Percentiles rank a stretch among this genome's conserved stretches.
Conservation (phyloP, 176 grass and related monocot genomes). For the Secale cereale region DNA sequence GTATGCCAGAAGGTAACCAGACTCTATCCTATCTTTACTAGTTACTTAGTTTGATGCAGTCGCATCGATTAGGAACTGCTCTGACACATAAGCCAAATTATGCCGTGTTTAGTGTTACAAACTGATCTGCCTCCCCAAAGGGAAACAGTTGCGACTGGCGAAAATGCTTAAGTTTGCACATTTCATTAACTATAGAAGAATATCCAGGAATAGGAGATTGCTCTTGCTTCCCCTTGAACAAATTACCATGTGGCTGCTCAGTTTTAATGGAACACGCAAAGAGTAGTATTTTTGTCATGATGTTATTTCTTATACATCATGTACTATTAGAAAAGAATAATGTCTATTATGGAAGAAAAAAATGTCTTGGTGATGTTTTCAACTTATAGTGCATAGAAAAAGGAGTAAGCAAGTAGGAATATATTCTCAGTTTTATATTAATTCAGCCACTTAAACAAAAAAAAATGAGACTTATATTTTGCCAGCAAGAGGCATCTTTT, state of each 20-base stretch:
- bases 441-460: neutral
- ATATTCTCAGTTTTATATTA: neutral
- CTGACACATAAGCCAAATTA: neutral
- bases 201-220: neutral
- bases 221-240: neutral
- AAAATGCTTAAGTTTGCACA: neutral
- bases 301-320: neutral
- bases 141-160: neutral
- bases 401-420: neutral
- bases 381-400: neutral
- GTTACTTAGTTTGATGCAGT: neutral
- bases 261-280: neutral
- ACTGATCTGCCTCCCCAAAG: neutral
- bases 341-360: neutral
- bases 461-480: neutral
- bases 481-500: neutral
- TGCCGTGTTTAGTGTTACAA: neutral
- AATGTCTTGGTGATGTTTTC: neutral
- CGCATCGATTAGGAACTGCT: too few species aligned
- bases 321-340: neutral
- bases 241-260: neutral
- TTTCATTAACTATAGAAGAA: neutral
- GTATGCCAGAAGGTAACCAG: slow-evolving; percentile 78
- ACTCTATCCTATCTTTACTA: neutral
- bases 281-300: neutral